A percentile compares a stretch with the other conserved stretches of the same genome.
Conservation (phyloP, 805 yeast species). For the Debaryomyces prosopidis region DNA sequence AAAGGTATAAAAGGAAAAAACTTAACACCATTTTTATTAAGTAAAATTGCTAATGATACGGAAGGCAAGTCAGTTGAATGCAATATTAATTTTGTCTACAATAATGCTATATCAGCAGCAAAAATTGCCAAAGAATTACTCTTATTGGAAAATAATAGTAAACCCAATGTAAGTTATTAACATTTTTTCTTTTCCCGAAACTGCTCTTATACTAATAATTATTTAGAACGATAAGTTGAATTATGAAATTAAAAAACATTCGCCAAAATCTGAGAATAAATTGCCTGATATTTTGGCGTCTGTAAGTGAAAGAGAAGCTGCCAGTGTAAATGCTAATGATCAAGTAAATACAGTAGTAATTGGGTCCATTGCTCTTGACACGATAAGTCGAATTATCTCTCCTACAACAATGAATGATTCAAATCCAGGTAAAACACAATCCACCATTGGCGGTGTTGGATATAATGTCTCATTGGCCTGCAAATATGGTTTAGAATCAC, state of each 20-base stretch:
- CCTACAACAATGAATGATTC: constrained; percentile 53
- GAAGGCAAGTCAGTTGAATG: constrained; percentile 68
- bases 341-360: constrained; percentile 46
- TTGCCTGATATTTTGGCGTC: too few species aligned
- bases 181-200: not conserved
- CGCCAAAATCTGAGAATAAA: too few species aligned
- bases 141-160: constrained; percentile 25
- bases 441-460: constrained; percentile 83
- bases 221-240: not conserved
- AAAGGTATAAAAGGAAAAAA: constrained; percentile 66
- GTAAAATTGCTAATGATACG: constrained; percentile 65
- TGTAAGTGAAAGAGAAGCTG: too few species aligned
- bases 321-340: not conserved
- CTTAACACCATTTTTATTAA: constrained; percentile 75
- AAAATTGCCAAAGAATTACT: constrained; percentile 60
- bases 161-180: constrained; percentile 4
- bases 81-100: constrained; percentile 72
- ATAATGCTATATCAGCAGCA: constrained; percentile 72
- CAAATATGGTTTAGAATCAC: constrained; percentile 22
- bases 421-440: constrained; percentile 61
- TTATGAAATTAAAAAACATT: too few species aligned
- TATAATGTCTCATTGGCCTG: constrained; percentile 75
- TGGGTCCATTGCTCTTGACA: constrained; percentile 79
- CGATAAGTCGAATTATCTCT: constrained; percentile 49
- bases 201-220: not conserved